Evolutionary conservation across 176 grass and related monocot species (phyloP), one percentile per base, ranked within the genome.

Genomic region (Ensete ventricosum): DNA sequence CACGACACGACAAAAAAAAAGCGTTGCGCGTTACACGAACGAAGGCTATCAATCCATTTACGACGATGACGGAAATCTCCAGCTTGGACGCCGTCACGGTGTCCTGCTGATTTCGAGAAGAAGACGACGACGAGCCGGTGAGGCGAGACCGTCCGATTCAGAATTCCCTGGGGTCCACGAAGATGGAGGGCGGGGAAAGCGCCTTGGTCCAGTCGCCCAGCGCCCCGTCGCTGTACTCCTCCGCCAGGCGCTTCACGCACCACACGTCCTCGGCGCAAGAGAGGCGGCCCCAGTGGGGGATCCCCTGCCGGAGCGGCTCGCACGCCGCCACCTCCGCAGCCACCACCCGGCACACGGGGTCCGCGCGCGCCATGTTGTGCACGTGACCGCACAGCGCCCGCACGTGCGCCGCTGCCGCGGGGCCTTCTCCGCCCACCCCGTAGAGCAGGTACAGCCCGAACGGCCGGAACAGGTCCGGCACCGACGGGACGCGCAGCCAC

Each of bases 111-210:
- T 43, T 43, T 43, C 34, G 34, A 43, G 4, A 5, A 58, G 17
- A 14, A 57, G 55, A 17, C 14, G 17, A 58, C 2, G 23, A 16
- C 0, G 13, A 67, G 64, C 1, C 8, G 12, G 8, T 3, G 12
- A 73, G 3, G 3, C 52, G 8, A 5, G 13, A 48, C 23, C 21
- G 5, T 73, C 11, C 11, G 50, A 55, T 54, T 73, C 71, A 77
- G 50, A 96, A 88, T 73, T 99, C 95, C 27, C 95, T 89, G 0
- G 95, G 95, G 82, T 99, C 95, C 71, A 99, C 72, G 79, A 99
- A 99, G 71, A 99, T 91, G 81, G 88, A 84, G 0, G 9, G 20
- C 3, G 82, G 80, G 3, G 95, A 82, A 48, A 60, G 70, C 53
- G 82, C 86, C 76, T 82, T 90, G 63, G 74, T 94, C 95, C 90